phyloP scores from a whole-genome alignment of 805 yeast species.

The Ogataea pini region DNA sequence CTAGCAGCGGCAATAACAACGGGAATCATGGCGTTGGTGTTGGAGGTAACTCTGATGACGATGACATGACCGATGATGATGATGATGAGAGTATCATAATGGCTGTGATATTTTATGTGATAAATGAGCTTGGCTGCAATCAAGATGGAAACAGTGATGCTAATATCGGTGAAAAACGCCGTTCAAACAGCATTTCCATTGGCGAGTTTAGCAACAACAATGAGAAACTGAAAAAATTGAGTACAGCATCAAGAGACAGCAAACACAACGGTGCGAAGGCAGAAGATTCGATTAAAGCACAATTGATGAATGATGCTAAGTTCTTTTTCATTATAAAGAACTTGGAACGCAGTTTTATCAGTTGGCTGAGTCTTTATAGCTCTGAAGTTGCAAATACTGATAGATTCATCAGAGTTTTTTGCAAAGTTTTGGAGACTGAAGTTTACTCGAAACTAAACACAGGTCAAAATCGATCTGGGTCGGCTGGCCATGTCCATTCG shows the following conservation, averaged over 20 bases:
- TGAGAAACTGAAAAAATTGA: conserved; percentile 25
- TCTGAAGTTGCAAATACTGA: conserved; percentile 16
- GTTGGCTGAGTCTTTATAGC: conserved; percentile 29
- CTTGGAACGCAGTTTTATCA: conserved; percentile 26
- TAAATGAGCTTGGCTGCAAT: conserved; percentile 31
- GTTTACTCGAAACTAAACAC: conserved; percentile 21
- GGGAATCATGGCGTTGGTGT: too few relatives aligned
- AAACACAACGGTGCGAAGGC: conserved; percentile 13
- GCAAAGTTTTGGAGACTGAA: conserved; percentile 20
- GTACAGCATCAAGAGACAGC: conserved; percentile 13
- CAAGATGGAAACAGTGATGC: conserved; percentile 8
- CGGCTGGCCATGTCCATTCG: conserved; percentile 10
- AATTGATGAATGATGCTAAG: conserved; percentile 26
- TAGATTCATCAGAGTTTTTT: conserved; percentile 16
- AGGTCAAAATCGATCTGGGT: background rate
- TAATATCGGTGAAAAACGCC: conserved; percentile 12
- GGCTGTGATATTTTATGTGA: conserved; percentile 31
- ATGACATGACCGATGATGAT: conserved; percentile 19
- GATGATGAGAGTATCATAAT: conserved; percentile 32
- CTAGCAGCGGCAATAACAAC: conserved; percentile 1
- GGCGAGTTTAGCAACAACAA: conserved; percentile 33
- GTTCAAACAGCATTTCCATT: conserved; percentile 30
- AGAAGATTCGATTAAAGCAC: conserved; percentile 24
- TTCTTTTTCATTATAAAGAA: conserved; percentile 30
- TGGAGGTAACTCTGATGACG: conserved; percentile 21